phyloP scores from a whole-genome alignment of 306 rosid genomes.

The Quercus gilva region DNA sequence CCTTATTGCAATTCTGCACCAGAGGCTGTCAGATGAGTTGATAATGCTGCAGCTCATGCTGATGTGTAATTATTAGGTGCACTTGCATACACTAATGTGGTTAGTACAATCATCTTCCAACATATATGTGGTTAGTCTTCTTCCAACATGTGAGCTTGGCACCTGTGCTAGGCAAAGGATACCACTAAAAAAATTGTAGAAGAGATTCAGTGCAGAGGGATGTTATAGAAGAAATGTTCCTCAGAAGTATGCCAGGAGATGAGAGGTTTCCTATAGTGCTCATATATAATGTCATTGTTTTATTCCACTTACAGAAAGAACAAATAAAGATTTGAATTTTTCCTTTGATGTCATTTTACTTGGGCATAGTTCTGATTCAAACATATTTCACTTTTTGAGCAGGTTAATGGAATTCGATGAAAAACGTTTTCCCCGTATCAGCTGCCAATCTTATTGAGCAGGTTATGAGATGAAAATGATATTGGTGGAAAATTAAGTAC shows the following conservation, averaged over 20 bases:
- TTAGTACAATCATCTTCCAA: neutral
- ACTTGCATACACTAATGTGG: neutral
- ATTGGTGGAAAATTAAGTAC: neutral
- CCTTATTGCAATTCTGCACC: slow-evolving; percentile 99
- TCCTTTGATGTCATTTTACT: neutral
- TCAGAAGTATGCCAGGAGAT: neutral
- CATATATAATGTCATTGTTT: neutral
- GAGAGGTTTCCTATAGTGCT: neutral
- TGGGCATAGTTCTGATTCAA: neutral
- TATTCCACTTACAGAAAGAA: neutral
- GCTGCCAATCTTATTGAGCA: neutral
- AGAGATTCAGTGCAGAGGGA: neutral
- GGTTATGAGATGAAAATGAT: neutral
- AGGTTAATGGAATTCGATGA: neutral
- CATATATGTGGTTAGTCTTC: neutral
- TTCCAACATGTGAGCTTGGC: neutral
- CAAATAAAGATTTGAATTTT: neutral
- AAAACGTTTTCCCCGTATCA: neutral
- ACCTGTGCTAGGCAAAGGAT: neutral
- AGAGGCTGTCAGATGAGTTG: slow-evolving; percentile 77
- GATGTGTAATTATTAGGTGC: neutral
- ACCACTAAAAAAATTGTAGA: neutral
- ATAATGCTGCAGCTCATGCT: slow-evolving; percentile 19
- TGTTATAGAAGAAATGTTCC: neutral
- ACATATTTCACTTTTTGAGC: neutral